Evolutionary conservation across 306 rosid species (phyloP), one percentile per base, ranked within the genome.

Genomic region (Rubus parviflorus): DNA sequence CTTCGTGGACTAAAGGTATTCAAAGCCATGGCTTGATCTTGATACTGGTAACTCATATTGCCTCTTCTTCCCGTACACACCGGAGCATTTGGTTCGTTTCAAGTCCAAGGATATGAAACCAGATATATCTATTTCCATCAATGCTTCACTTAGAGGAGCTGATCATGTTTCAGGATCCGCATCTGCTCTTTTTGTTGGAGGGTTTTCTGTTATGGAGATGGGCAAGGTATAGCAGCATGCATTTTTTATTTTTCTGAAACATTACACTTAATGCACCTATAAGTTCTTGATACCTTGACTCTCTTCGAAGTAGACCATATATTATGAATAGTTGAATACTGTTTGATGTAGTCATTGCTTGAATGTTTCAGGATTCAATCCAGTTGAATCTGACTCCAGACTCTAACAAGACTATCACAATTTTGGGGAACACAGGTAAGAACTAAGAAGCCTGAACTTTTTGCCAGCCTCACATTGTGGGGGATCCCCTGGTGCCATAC

Each of bases 371-470:
- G 89, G 83, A 79, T 74, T 79, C 82, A 77, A 73, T 80, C 86
- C 92, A 79, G 85, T 83, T 94, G 90, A 89, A 82, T 83, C 87
- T 92, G 86, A 89, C 91, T 63, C 86, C 95, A 69, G 83, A 79
- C 79, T 80, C 81, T 48, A 89, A 89, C 89, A 90, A 69, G 83
- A 88, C 95, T 77, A 87, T 94, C 81, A 94, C 97, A 67, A 82
- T 94, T 80, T 77, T 92, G 85, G 98, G 97, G 74, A 94, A 94
- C 84, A 92, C 95, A 48, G 93, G 98, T 90, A 86, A 74, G 87
- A 52, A 72, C 35, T 54, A 72, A 54, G 38, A 40, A 20, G 66
- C 45, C 52, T 35, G 67, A 61, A 61, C 67, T 30, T 30, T 61
- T 13, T 35, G 8, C n/a, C 19, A 61, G 42, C 67, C 67, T 61